Evolutionary conservation across 768 basidiomycete species (phyloP), one percentile per base, ranked within the genome.

Genomic region (Serendipita sp.): DNA sequence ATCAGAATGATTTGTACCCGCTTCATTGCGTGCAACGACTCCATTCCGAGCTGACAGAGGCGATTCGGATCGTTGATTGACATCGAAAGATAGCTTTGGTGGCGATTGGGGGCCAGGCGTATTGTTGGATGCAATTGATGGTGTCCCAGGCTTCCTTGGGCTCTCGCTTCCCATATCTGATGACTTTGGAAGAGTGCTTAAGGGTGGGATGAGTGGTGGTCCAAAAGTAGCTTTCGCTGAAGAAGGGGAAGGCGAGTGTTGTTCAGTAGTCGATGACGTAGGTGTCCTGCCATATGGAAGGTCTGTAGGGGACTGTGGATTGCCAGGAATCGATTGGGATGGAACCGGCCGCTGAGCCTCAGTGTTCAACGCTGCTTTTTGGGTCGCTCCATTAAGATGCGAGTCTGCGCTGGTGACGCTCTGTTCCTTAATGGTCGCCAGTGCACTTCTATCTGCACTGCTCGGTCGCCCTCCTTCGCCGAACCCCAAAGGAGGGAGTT

Each of bases 401-500:
- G 23, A 11, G 16, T 54, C 52, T 15, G 52, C 28, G 30, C 52
- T 54, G 11, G 28, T 28, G 11, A 30, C 30, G 30, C 52, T 54
- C 52, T 11, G 11, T 28, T 54, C 52, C 10, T 30, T 15, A 16
- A 54, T 54, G 11, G 52, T 54, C 52, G 52, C 30, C 11, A 54
- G 52, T 11, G 11, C 52, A 54, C 63, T 64, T 18, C 46, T 64
- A 45, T 45, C 16, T 11, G 16, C 23, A 30, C 52, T 54, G 15
- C 52, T 64, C n/a, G 18, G 47, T 18, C 34, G 58, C 2, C 63
- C 47, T 41, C 64, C 60, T n/a, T 69, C 63, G 3, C 66, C 60
- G 65, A 87, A 83, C 68, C 70, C 76, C 41, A 88, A 73, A 7
- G 83, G 80, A 3, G 86, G 86, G n/a, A 88, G 73, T 65, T 84